Conservation (phyloP, 768 basidiomycete genomes). For the Phlebiopsis flavidoalba region DNA sequence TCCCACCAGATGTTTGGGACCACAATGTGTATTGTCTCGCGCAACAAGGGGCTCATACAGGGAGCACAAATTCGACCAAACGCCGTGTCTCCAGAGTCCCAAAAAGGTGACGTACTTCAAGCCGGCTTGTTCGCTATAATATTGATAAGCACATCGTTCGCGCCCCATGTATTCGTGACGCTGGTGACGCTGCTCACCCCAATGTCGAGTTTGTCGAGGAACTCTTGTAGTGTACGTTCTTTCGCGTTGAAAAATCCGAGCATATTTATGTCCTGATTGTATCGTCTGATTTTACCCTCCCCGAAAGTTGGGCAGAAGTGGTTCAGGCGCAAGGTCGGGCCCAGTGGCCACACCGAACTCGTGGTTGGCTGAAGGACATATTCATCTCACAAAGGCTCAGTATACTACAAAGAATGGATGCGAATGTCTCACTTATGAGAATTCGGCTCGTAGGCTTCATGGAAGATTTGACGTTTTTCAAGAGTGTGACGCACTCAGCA, state of each 20-base stretch:
- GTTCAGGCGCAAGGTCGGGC: slow-evolving; percentile 3
- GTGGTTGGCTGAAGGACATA: slow-evolving; percentile 3
- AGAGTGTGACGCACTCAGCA: slow-evolving; percentile 20
- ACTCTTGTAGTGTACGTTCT: not conserved
- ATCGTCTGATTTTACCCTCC: not conserved
- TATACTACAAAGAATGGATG: too few species aligned
- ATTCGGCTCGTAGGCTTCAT: slow-evolving; percentile 26
- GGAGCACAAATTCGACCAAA: not conserved
- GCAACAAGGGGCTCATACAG: too few species aligned
- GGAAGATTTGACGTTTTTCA: slow-evolving; percentile 25
- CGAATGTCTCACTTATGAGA: slow-evolving; percentile 24
- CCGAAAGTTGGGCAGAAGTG: slow-evolving; percentile 15
- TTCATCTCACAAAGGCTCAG: not conserved
- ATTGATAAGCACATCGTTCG: too few species aligned
- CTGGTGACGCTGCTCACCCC: not conserved
- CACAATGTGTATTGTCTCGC: too few species aligned
- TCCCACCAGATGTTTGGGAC: too few species aligned
- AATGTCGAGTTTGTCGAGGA: too few species aligned
- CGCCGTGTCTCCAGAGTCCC: not conserved
- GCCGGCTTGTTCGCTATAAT: not conserved
- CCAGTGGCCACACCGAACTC: not conserved
- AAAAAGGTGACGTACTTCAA: not conserved
- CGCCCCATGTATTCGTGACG: not conserved
- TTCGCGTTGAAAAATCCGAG: not conserved
- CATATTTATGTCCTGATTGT: slow-evolving; percentile 13